These are phyloP conservation scores for Crucibulum laeve DNA, from an alignment of 768 basidiomycete species.

Conservation along the genomic window DNA sequence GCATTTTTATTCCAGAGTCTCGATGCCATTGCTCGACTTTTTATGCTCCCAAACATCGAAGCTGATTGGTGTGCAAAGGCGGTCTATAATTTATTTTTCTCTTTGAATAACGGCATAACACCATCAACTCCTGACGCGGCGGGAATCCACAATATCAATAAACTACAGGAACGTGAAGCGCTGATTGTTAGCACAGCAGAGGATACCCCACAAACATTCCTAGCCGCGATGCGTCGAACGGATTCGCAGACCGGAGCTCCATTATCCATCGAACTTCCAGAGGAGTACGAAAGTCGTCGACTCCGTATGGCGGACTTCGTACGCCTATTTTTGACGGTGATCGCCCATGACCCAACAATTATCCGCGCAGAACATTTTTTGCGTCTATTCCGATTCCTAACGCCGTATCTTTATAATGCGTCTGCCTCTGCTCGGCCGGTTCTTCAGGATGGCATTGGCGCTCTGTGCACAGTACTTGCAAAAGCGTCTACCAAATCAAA, in stretches of 20 bases:
- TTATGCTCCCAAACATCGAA: constrained; percentile 45
- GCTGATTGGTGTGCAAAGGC: constrained; percentile 48
- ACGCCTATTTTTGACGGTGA: constrained; percentile 71
- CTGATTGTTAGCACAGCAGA: constrained; percentile 66
- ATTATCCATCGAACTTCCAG: constrained; percentile 44
- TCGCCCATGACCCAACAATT: constrained; percentile 68
- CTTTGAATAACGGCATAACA: constrained; percentile 42
- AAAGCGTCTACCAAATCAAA: constrained; percentile 44
- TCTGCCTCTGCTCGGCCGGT: constrained; percentile 50
- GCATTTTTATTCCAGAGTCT: constrained; percentile 73
- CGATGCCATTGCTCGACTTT: constrained; percentile 54
- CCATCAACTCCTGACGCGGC: constrained; percentile 49
- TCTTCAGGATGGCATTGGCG: constrained; percentile 65
- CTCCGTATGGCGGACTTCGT: constrained; percentile 64
- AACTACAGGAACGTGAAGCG: constrained; percentile 64
- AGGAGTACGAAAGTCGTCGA: constrained; percentile 53
- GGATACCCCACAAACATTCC: constrained; percentile 67
- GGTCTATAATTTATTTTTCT: constrained; percentile 54
- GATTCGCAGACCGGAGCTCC: constrained; percentile 35
- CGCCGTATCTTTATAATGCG: constrained; percentile 53
- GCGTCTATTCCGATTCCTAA: constrained; percentile 50
- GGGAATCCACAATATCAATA: constrained; percentile 63
- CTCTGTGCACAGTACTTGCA: constrained; percentile 52
- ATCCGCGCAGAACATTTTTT: constrained; percentile 70
- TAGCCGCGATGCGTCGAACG: constrained; percentile 46